These are phyloP conservation scores for Schizonepeta tenuifolia DNA, from an alignment of 257 asterid genomes.

Conservation along the genomic window DNA sequence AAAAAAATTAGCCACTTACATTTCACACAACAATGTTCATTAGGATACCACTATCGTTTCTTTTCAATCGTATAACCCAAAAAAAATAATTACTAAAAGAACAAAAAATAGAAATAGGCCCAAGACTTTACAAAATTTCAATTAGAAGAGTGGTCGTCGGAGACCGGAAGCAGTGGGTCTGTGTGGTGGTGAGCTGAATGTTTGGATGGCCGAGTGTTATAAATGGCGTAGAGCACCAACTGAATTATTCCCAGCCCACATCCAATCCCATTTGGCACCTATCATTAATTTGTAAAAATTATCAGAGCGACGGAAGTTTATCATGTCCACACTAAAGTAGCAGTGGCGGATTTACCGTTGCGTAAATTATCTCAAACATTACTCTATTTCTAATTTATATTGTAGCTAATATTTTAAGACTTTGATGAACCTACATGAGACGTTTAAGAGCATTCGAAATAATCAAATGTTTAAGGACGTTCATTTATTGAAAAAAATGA, in stretches of 20 bases:
- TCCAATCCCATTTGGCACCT: slow-evolving; percentile 72
- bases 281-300: too few relatives aligned
- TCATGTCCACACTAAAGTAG: too few relatives aligned
- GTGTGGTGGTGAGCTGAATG: slow-evolving; percentile 14
- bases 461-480: too few relatives aligned
- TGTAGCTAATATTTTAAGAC: too few relatives aligned
- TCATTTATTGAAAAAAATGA: too few relatives aligned
- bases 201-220: slow-evolving; percentile 31
- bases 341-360: too few relatives aligned
- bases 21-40: background rate
- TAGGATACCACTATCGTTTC: background rate
- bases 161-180: slow-evolving; percentile 46
- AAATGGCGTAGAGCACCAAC: slow-evolving; percentile 52
- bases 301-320: too few relatives aligned
- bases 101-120: background rate
- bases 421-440: too few relatives aligned
- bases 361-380: too few relatives aligned
- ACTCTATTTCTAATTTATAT: too few relatives aligned
- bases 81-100: background rate
- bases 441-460: too few relatives aligned
- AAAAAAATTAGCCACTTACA: too few relatives aligned
- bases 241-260: slow-evolving; percentile 54
- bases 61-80: background rate
- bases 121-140: background rate
- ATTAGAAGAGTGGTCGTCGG: slow-evolving; percentile 9